Evolutionary conservation across 2,329 filamentous ascomycete species (phyloP), one percentile per base, ranked within the genome.

Genomic region (Coniochaeta sp.): DNA sequence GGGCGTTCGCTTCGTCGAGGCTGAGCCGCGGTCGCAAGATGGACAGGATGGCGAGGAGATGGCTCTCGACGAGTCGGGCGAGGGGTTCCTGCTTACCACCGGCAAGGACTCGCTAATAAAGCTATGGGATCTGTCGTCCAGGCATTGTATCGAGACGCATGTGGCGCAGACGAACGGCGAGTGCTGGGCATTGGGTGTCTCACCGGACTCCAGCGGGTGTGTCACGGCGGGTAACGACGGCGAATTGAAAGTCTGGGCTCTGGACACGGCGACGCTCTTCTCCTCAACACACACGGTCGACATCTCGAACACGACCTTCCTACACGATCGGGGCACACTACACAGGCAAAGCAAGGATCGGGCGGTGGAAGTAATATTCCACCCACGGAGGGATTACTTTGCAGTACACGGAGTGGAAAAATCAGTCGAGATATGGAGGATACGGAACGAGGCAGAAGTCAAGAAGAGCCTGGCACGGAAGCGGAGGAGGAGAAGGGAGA

Each of bases 41-140:
- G 63, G 60, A 4, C 78, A 80, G 55, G 70, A 77, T 40, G 78
- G 77, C 24, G 74, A 77, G 35, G 75, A 79, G 3, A 79, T 81
- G 65, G 71, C 77, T 7, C 67, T 79, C 35, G 79, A 82, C 51
- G 72, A 75, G 46, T 68, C 68, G 4, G 74, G 78, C 4, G 83
- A 87, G 35, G 84, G 82, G 1, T 96, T 92, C 63, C 75, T 99
- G 12, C 70, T 99, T 22, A 95, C 91, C 1, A 96, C 91, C 1
- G 87, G 91, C 61, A 99, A 99, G 70, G 95, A 99, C 69, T 86
- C 94, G 0, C 74, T 99, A 57, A 89, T 99, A 64, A 99, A 99
- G 68, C 80, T 99, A 27, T 99, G 94, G 95, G 94, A 99, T 67
- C 72, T 99, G 26, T 82, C 84, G 8, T 90, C 90, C 32, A 89